phyloP scores from a whole-genome alignment of 805 yeast species.

The Aciculoconidium aculeatum region DNA sequence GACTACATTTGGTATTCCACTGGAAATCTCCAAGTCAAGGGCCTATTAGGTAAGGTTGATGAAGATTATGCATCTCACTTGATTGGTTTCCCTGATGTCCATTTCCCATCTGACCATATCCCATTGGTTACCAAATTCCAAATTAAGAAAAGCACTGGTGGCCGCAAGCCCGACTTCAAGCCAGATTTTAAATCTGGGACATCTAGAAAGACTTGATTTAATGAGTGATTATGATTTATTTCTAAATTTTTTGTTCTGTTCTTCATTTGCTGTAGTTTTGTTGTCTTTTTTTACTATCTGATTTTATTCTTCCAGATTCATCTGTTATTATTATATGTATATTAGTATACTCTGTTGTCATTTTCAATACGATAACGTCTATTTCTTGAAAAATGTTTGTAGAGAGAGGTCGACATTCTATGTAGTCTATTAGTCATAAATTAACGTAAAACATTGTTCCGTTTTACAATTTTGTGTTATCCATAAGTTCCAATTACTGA shows the following conservation, averaged over 20 bases:
- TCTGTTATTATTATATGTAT: background rate
- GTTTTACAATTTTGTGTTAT: too few relatives aligned
- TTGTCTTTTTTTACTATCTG: background rate
- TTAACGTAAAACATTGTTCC: too few relatives aligned
- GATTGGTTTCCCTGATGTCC: constrained; percentile 91
- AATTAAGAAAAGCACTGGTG: constrained; percentile 44
- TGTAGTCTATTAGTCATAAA: too few relatives aligned
- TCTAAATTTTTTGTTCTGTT: too few relatives aligned
- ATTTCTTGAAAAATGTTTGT: too few relatives aligned
- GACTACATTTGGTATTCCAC: constrained; percentile 96
- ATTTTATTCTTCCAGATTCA: background rate
- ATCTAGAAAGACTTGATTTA: constrained; percentile 33
- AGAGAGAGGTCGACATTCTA: too few relatives aligned
- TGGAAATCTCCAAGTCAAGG: constrained; percentile 71
- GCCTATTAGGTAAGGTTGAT: constrained; percentile 81
- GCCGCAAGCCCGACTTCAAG: constrained; percentile 37
- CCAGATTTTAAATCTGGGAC: constrained; percentile 39
- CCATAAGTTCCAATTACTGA: too few relatives aligned
- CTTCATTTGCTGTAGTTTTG: background rate
- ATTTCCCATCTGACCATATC: constrained; percentile 91
- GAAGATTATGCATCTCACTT: constrained; percentile 65
- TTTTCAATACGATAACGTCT: too few relatives aligned
- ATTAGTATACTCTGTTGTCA: too few relatives aligned
- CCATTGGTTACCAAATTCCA: constrained; percentile 79
- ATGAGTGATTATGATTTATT: too few relatives aligned